phyloP scores from a whole-genome alignment of 1,284 basidiomycete genomes.

The Cerioporus squamosus region DNA sequence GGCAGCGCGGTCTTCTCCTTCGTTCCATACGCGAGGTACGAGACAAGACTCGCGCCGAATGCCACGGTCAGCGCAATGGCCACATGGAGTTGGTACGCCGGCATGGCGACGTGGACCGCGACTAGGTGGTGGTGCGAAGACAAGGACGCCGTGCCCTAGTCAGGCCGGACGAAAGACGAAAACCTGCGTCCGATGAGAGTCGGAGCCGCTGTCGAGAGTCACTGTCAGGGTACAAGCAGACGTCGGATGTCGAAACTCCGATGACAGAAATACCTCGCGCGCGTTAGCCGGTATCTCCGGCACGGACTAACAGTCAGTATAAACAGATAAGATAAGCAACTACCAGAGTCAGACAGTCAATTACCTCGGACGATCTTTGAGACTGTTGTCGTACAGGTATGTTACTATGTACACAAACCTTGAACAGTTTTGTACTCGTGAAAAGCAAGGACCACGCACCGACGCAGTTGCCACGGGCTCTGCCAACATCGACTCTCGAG shows the following conservation, averaged over 20 bases:
- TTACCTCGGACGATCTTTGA: no score
- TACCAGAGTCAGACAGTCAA: not conserved
- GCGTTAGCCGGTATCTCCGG: constrained; percentile 1
- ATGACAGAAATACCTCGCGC: not conserved
- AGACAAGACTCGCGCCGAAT: constrained; percentile 48
- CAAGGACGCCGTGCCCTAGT: no score
- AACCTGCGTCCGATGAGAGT: no score
- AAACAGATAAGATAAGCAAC: not conserved
- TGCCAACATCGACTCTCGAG: no score
- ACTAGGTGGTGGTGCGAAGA: not conserved
- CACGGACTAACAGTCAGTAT: not conserved
- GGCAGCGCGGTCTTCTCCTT: constrained; percentile 62
- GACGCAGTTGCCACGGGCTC: no score
- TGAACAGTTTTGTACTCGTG: no score
- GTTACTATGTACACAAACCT: no score
- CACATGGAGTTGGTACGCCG: constrained; percentile 69
- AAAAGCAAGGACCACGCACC: no score
- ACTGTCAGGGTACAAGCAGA: no score
- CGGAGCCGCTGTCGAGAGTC: not conserved
- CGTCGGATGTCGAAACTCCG: not conserved
- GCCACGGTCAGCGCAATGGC: constrained; percentile 51
- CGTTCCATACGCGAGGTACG: constrained; percentile 45
- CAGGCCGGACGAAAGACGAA: no score
- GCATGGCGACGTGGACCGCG: not conserved
- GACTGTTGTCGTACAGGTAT: no score